Conservation (phyloP, 345 rosid species). For the Clausena lansium region DNA sequence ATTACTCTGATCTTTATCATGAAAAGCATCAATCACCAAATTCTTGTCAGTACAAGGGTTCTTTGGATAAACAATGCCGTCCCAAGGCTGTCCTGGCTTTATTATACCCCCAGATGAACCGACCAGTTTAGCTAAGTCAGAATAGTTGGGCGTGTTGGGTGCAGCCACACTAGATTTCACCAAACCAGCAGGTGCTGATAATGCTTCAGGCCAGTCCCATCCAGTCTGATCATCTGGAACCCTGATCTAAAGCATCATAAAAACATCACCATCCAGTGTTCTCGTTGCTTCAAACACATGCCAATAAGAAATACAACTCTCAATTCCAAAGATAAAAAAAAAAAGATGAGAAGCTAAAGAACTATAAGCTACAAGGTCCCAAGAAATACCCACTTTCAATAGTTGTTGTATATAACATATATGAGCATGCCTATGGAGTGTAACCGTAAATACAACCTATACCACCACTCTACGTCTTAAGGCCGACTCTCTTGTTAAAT, state of each 20-base stretch:
- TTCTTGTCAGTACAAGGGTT: constrained; percentile 9
- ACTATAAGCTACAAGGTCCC: constrained; percentile 17
- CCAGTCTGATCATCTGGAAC: constrained; percentile 61
- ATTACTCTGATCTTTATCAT: constrained; percentile 29
- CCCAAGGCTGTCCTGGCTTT: constrained; percentile 25
- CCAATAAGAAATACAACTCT: constrained; percentile 51
- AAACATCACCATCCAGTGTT: constrained; percentile 72
- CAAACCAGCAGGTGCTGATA: constrained; percentile 40
- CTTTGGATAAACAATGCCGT: constrained; percentile 13
- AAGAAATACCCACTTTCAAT: constrained; percentile 16
- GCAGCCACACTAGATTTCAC: constrained; percentile 32
- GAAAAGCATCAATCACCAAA: constrained; percentile 19
- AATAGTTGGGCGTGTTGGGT: constrained; percentile 22
- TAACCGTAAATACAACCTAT: background rate
- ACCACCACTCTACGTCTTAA: background rate
- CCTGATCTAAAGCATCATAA: constrained; percentile 70
- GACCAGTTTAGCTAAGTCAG: constrained; percentile 31
- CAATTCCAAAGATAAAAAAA: constrained; percentile 33
- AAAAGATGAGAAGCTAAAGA: constrained; percentile 6
- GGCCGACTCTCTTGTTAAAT: background rate
- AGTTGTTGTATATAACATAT: constrained; percentile 5
- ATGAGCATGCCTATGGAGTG: background rate
- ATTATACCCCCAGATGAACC: constrained; percentile 28
- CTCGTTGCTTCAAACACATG: constrained; percentile 63
- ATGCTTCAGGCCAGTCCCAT: constrained; percentile 66